phyloP scores from a whole-genome alignment of 169 alveolate genomes.

The Plasmodium ovale region DNA sequence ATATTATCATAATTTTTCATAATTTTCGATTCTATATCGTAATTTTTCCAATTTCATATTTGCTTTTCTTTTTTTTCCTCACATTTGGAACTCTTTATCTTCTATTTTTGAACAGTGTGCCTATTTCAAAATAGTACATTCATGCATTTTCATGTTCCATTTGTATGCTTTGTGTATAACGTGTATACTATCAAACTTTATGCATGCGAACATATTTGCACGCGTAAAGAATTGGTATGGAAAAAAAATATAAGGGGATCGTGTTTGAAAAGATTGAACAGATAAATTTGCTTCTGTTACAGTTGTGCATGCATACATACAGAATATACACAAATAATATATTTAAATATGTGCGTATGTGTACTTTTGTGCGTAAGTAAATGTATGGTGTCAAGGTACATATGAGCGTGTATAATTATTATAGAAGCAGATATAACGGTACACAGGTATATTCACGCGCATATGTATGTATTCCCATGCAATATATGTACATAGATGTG shows the following conservation, averaged over 20 bases:
- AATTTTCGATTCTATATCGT: too few species aligned
- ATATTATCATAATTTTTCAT: neutral
- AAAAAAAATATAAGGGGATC: neutral
- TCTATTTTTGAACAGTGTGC: neutral
- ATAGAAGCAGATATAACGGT: too few species aligned
- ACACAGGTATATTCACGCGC: neutral
- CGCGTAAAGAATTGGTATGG: neutral
- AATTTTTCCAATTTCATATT: neutral
- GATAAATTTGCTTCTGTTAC: constrained; percentile 1
- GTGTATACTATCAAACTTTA: too few species aligned
- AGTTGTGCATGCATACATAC: neutral
- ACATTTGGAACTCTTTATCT: neutral
- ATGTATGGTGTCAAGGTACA: too few species aligned
- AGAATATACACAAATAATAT: neutral
- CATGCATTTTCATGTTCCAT: neutral
- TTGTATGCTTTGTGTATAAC: neutral
- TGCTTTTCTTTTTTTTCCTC: neutral
- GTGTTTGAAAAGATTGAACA: neutral
- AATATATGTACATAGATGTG: too few species aligned
- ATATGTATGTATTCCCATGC: neutral
- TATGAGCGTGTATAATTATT: too few species aligned
- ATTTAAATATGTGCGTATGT: neutral
- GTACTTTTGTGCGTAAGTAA: neutral
- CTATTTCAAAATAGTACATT: neutral
- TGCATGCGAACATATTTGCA: neutral